These are phyloP conservation scores for Aspergillaceae sp. DNA, from an alignment of 2,329 filamentous ascomycete genomes.

Conservation along the genomic window DNA sequence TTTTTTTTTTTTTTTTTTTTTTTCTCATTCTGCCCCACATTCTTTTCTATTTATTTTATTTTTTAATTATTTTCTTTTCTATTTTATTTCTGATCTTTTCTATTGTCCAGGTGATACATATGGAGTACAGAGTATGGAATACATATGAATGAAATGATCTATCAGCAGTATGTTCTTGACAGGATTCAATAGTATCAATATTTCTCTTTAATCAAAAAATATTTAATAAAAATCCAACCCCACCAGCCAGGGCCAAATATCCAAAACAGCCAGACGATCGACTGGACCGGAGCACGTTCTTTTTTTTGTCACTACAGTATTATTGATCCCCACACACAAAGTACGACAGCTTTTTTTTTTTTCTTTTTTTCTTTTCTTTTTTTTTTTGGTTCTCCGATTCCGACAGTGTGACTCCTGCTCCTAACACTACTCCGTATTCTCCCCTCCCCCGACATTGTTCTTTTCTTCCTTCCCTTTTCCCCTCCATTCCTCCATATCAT, in stretches of 20 bases:
- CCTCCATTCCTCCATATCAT: slow-evolving; percentile 7
- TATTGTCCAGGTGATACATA: too few species aligned
- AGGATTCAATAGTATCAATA: too few species aligned
- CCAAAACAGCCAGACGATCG: too few species aligned
- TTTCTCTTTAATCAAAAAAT: too few species aligned
- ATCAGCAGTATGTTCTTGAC: too few species aligned
- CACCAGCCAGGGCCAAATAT: too few species aligned
- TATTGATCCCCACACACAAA: neutral
- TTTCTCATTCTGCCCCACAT: slow-evolving; percentile 12
- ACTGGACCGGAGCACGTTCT: too few species aligned
- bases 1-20: slow-evolving; percentile 5
- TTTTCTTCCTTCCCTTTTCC: slow-evolving; percentile 18
- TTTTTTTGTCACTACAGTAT: too few species aligned
- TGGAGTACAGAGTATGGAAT: too few species aligned
- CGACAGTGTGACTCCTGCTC: slow-evolving; percentile 15
- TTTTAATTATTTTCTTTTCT: slow-evolving; percentile 6
- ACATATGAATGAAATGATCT: too few species aligned
- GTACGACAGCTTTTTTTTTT: slow-evolving; percentile 6
- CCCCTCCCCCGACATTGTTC: slow-evolving; percentile 19
- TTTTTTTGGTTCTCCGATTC: slow-evolving; percentile 16
- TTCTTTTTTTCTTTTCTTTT: slow-evolving; percentile 8
- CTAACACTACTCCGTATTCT: slow-evolving; percentile 10
- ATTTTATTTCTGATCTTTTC: neutral
- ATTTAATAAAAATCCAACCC: too few species aligned
- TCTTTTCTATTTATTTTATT: slow-evolving; percentile 14